Evolutionary conservation across 208 protist genomes (phyloP).

Genomic region (Leishmania martiniquensis): DNA sequence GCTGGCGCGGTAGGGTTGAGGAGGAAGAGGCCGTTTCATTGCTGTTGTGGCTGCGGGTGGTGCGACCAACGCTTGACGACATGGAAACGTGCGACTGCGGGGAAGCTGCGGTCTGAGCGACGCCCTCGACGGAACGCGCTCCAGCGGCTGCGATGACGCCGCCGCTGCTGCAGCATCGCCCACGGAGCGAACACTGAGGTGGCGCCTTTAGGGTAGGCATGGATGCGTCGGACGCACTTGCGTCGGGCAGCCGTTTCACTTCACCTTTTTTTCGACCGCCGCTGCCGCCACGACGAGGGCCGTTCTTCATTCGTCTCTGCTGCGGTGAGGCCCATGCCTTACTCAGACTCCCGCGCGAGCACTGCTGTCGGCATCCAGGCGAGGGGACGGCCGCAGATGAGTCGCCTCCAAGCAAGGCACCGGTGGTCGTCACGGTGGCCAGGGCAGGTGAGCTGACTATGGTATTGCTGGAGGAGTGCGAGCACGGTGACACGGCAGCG

Average conservation of each 20-base stretch:
- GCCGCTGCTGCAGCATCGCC: neutral
- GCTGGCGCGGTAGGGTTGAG: neutral
- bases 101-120: neutral
- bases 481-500: neutral
- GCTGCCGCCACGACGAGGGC: neutral
- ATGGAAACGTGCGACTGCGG: neutral
- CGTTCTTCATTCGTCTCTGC: neutral
- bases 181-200: neutral
- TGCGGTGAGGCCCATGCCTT: neutral
- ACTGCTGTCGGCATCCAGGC: neutral
- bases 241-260: neutral
- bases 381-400: neutral
- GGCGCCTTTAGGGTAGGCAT: neutral
- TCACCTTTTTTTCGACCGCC: neutral
- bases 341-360: neutral
- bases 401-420: neutral
- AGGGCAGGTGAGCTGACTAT: constrained; percentile 14
- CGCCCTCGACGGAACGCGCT: neutral
- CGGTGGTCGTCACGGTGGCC: neutral
- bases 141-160: neutral
- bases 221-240: neutral
- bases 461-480: constrained; percentile 19
- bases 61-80: neutral
- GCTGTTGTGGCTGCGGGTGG: neutral
- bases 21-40: neutral